Base-by-base conservation (phyloP, 257 asterid species). In the Echites panduratus region DNA sequence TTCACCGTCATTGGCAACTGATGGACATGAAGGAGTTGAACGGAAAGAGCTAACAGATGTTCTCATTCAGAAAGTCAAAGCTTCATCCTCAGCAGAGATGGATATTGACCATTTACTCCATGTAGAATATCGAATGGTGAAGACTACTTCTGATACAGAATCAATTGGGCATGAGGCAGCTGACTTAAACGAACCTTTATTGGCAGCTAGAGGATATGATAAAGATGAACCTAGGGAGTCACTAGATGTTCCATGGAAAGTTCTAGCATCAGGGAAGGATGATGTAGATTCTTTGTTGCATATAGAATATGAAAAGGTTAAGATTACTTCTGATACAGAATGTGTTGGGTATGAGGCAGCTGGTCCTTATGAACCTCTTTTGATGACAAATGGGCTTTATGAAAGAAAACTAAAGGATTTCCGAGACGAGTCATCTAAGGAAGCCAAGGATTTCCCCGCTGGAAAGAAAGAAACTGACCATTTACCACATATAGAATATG, bases 281-380 rank as follows among this genome's bases (percentile, higher is more conserved):
- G 54, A 69, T 29, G 38, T 27, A 49, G 73, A 69, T 27, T 69
- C 59, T 26, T 50, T 69, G 47, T 50, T 80, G 14, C 86, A 62
- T 70, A 64, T 77, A 17, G 82, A 70, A 71, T 81, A 69, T 70
- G 73, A 73, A 56, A 78, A 52, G 75, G 75, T 82, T 38, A 77
- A 76, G 75, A 75, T 73, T 74, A 66, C 63, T 64, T 82, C 83
- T 35, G 86, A 79, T 61, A 71, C 70, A n/a, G 80, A 75, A 73
- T 84, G 84, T 40, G 79, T 43, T 26, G 45, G 38, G 19, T 45
- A 26, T 27, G 61, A 72, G 32, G 32, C 49, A 24, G 47, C 35
- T 59, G 75, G 68, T 19, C 47, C 49, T 61, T 32, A 70, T 76
- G 45, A 19, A 50, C 57, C 75, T 38, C 40, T 61, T 16, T 61